Evolutionary conservation across 805 yeast genomes (phyloP).

Genomic region (Yarrowia hollandica): DNA sequence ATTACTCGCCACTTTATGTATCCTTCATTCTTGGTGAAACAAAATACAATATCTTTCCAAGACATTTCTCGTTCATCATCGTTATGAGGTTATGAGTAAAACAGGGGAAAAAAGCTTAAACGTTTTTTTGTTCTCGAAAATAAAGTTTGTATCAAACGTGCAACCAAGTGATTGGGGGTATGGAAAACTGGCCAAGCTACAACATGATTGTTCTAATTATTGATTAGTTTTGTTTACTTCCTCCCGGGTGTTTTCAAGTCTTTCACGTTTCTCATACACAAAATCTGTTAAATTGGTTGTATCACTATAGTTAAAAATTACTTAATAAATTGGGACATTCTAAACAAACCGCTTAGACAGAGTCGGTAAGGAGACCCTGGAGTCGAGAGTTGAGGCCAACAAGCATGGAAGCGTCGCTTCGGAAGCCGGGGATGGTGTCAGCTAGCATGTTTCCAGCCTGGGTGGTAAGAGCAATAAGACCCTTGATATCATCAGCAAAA

Average conservation of each 20-base stretch:
- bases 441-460: slow-evolving; percentile 2
- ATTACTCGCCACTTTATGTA: no score
- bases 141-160: background rate
- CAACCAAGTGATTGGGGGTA: background rate
- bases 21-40: no score
- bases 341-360: slow-evolving; percentile 1
- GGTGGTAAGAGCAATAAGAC: background rate
- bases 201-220: background rate
- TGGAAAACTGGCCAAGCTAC: no score
- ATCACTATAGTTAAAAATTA: background rate
- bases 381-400: slow-evolving; percentile 15
- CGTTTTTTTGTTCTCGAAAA: no score
- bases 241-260: no score
- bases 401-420: slow-evolving; percentile 5
- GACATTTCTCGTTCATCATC: no score
- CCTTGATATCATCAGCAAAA: slow-evolving; percentile 11
- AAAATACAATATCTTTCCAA: no score
- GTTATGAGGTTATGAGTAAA: no score
- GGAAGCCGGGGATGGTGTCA: slow-evolving; percentile 21
- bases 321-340: background rate
- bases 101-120: no score
- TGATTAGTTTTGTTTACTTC: background rate
- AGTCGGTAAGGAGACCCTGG: slow-evolving; percentile 15
- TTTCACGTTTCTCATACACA: no score
- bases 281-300: background rate